A percentile compares a stretch with the other conserved stretches of the same genome.
phyloP scores from a whole-genome alignment of 2,329 filamentous ascomycete species.

The Ambrosiella xylebori region DNA sequence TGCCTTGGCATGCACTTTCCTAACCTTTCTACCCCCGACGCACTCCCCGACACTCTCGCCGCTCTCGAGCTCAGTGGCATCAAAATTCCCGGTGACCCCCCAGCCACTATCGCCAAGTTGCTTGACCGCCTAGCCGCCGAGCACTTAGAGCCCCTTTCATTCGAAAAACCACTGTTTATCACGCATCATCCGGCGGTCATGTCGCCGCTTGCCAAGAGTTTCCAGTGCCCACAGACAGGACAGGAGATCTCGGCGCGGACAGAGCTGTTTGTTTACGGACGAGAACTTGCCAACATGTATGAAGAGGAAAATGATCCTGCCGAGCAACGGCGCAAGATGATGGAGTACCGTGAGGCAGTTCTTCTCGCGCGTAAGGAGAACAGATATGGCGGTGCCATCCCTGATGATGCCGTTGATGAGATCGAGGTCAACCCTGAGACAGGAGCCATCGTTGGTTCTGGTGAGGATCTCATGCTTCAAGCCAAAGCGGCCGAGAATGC shows the following conservation, averaged over 20 bases:
- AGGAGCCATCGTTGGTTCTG: constrained; percentile 21
- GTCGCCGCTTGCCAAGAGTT: constrained; percentile 81
- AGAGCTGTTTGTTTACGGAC: constrained; percentile 65
- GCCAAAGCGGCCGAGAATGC: background rate
- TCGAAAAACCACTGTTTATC: constrained; percentile 58
- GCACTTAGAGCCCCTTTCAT: constrained; percentile 65
- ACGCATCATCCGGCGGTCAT: constrained; percentile 79
- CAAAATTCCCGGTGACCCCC: constrained; percentile 48
- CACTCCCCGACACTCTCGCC: constrained; percentile 38
- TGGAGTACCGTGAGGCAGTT: constrained; percentile 28
- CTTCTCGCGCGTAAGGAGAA: constrained; percentile 16
- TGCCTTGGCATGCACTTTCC: constrained; percentile 50
- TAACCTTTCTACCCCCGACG: constrained; percentile 36
- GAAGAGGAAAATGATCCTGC: constrained; percentile 93
- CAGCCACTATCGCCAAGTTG: constrained; percentile 43
- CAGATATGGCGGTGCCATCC: constrained; percentile 15
- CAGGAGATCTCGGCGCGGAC: constrained; percentile 67
- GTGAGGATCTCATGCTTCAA: constrained; percentile 13
- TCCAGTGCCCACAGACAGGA: constrained; percentile 45
- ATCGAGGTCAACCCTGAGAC: constrained; percentile 16
- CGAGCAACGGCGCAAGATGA: constrained; percentile 70
- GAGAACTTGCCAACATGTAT: constrained; percentile 89
- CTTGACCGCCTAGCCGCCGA: constrained; percentile 63
- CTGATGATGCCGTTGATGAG: constrained; percentile 15
- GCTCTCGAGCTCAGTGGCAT: constrained; percentile 38